These are phyloP conservation scores for Gloeophyllum trabeum DNA, from an alignment of 768 basidiomycete genomes.

Conservation along the genomic window DNA sequence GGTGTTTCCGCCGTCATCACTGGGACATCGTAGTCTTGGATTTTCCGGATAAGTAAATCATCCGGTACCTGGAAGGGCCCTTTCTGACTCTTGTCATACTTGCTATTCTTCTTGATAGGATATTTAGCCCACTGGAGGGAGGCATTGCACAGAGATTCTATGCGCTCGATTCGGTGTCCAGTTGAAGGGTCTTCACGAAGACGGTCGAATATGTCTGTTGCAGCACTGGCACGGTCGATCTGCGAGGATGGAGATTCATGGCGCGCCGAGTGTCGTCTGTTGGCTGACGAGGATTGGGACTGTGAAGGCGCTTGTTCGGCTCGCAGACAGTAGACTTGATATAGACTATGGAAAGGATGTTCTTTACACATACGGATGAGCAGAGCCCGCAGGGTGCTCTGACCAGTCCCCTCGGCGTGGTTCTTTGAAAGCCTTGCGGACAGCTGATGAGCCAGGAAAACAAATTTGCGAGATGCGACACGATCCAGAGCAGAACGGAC, in stretches of 20 bases:
- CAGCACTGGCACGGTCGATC: slow-evolving; percentile 53
- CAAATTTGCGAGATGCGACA: slow-evolving; percentile 80
- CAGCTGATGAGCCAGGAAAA: slow-evolving; percentile 88
- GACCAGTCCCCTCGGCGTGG: slow-evolving; percentile 24
- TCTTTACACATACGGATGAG: slow-evolving; percentile 73
- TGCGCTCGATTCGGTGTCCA: slow-evolving; percentile 30
- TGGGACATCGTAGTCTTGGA: slow-evolving; percentile 60
- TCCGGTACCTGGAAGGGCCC: slow-evolving; percentile 29
- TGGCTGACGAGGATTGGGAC: slow-evolving; percentile 5
- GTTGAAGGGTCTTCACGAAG: slow-evolving; percentile 31
- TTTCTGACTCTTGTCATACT: slow-evolving; percentile 13
- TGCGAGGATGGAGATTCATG: slow-evolving; percentile 27
- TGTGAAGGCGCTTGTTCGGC: slow-evolving; percentile 19
- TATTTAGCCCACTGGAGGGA: slow-evolving; percentile 67
- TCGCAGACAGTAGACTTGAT: slow-evolving; percentile 75
- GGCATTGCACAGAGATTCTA: slow-evolving; percentile 53
- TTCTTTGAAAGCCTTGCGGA: slow-evolving; percentile 70
- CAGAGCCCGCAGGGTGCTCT: slow-evolving; percentile 49
- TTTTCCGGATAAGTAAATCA: slow-evolving; percentile 29
- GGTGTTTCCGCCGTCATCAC: slow-evolving; percentile 66
- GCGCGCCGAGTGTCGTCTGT: slow-evolving; percentile 36
- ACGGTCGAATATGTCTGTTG: slow-evolving; percentile 45
- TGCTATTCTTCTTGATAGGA: slow-evolving; percentile 26
- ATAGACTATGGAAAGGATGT: slow-evolving; percentile 90
- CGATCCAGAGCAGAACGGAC: slow-evolving; percentile 36